These are phyloP conservation scores for Paecilomyces formosus DNA, from an alignment of 2,329 filamentous ascomycete species.

Conservation along the genomic window DNA sequence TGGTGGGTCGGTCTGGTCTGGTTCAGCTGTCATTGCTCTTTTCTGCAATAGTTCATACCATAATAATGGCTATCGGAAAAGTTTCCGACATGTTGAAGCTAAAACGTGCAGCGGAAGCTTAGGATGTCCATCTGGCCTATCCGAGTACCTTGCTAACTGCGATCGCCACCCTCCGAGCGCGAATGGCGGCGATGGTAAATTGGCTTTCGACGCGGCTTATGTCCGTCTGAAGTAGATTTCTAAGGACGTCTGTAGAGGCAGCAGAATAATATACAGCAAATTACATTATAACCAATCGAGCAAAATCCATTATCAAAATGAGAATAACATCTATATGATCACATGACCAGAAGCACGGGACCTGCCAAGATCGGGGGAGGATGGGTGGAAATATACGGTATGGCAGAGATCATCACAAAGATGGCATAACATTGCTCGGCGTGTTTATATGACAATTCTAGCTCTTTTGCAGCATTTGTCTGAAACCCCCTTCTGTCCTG, in stretches of 20 bases:
- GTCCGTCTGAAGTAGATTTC: background rate
- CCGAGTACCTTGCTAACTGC: background rate
- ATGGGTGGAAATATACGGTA: too few species aligned
- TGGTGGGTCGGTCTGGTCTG: background rate
- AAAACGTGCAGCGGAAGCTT: background rate
- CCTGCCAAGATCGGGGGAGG: background rate
- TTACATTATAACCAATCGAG: too few species aligned
- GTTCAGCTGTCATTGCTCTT: background rate
- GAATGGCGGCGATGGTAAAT: background rate
- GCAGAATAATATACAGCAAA: too few species aligned
- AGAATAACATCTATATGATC: background rate
- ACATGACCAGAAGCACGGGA: background rate
- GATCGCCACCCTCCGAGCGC: background rate
- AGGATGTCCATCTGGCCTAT: background rate
- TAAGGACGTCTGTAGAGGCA: too few species aligned
- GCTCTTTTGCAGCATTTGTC: background rate
- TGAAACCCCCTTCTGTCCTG: background rate
- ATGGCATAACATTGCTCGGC: background rate
- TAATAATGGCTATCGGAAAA: background rate
- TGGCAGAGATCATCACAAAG: background rate
- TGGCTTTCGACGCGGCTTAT: background rate
- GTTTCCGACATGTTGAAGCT: background rate
- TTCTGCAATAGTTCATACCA: too few species aligned
- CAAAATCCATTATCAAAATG: background rate
- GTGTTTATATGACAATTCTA: background rate